phyloP scores from a whole-genome alignment of 495 filamentous ascomycete genomes.

The Hyaloscypha variabilis region DNA sequence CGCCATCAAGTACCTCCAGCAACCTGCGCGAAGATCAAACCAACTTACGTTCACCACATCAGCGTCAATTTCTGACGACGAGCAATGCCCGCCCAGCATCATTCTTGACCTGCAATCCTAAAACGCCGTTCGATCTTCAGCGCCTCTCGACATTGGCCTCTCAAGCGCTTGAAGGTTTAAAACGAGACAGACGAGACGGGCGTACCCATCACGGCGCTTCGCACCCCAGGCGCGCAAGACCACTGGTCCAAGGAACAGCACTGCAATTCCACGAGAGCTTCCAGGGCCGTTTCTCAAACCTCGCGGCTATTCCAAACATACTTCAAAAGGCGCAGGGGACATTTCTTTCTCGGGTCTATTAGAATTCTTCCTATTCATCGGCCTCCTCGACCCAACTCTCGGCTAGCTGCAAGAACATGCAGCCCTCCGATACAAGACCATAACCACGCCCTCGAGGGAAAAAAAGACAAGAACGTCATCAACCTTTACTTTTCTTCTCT shows the following conservation, averaged over 20 bases:
- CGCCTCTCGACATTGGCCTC: background rate
- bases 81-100: slow-evolving; percentile 5
- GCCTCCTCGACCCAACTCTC: background rate
- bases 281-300: slow-evolving; percentile 21
- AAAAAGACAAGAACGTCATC: slow-evolving; percentile 11
- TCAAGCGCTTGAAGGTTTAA: slow-evolving; percentile 17
- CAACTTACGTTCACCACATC: background rate
- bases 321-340: slow-evolving; percentile 3
- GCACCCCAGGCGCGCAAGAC: slow-evolving; percentile 10
- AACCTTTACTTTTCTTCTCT: background rate
- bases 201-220: slow-evolving; percentile 9
- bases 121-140: slow-evolving; percentile 7
- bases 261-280: slow-evolving; percentile 15
- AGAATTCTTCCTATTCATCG: background rate
- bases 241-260: slow-evolving; percentile 20
- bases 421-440: slow-evolving; percentile 25
- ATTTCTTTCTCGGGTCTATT: slow-evolving; percentile 6
- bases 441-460: slow-evolving; percentile 19
- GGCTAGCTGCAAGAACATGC: slow-evolving; percentile 8
- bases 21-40: background rate
- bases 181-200: slow-evolving; percentile 11
- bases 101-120: background rate
- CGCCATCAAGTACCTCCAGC: background rate
- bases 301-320: slow-evolving; percentile 27
- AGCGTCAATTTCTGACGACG: slow-evolving; percentile 1